Base-by-base conservation (phyloP, 1,139 yeast species). In the Geotrichum citri-aurantii region DNA sequence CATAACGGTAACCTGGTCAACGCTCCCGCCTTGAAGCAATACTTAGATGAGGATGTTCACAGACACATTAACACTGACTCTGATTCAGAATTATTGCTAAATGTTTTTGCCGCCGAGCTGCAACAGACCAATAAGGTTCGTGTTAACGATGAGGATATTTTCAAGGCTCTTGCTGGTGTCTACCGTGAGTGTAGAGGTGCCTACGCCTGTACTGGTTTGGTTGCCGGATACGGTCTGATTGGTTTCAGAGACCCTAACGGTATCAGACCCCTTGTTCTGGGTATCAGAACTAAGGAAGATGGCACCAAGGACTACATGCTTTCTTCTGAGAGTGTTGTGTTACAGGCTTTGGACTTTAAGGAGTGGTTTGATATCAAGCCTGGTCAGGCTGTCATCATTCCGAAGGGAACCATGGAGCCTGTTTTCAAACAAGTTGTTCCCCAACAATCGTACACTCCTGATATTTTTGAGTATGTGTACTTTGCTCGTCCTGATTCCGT, bases 181-280 rank as follows among this genome's bases (percentile, higher is more conserved):
- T 89, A 83, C 79, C 77, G 83, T 54, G 77, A 81, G 67, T 85
- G 93, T 64, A 84, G 96, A 71, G 99, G 99, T 63, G 98, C 97
- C 23, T 93, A 90, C 72, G 97, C 99, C 1, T 91, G 97, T 77
- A 83, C 88, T 50, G 95, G 95, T 60, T 85, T 93, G 89, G 78
- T 93, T 62, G 98, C 99, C 1, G 99, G 99, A 54, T 95, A 87
- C 75, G 98, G 97, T 57, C 72, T 93, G 62, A 84, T 93, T 70
- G 99, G 98, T 0, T 95, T 93, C 79, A 83, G 99, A 72, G 99
- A 93, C 74, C 97, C 99, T 37, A 87, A 93, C 70, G 99, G 98
- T 62, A 90, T 93, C 67, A 83, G 99, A 71, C 99, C 99, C 1
- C 77, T 93, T 60, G 80, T 91, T 50, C 81, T 83, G 65, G 99